Evolutionary conservation across 192 early-diverging fungal species (phyloP).

Genomic region (Spinellus fusiger): DNA sequence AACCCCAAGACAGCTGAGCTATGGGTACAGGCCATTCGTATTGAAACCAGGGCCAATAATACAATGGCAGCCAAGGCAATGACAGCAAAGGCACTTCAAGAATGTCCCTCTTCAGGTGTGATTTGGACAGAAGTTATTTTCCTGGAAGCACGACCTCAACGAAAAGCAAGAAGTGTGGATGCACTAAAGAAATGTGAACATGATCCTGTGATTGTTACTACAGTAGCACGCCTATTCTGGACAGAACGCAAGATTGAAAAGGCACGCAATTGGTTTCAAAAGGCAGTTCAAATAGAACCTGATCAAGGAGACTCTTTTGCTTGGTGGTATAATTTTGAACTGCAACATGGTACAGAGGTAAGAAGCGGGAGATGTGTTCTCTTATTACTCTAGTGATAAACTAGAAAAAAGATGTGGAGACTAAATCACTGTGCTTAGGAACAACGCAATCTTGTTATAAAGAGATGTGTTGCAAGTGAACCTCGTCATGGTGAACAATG

Average conservation of each 20-base stretch:
- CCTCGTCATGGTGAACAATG: constrained; percentile 90
- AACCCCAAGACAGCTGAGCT: constrained; percentile 76
- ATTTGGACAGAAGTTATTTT: constrained; percentile 88
- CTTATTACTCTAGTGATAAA: constrained; percentile 1
- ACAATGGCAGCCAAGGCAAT: constrained; percentile 63
- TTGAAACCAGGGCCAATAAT: constrained; percentile 73
- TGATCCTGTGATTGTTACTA: constrained; percentile 70
- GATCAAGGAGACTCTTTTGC: constrained; percentile 93
- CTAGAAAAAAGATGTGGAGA: neutral
- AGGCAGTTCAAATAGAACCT: constrained; percentile 75
- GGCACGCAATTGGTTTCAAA: constrained; percentile 86
- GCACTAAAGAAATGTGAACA: constrained; percentile 89
- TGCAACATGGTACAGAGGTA: constrained; percentile 62
- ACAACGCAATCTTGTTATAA: constrained; percentile 48
- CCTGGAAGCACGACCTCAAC: constrained; percentile 78
- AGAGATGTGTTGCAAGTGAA: constrained; percentile 67
- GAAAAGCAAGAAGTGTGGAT: constrained; percentile 83
- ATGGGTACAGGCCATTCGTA: constrained; percentile 81
- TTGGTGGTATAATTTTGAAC: constrained; percentile 92
- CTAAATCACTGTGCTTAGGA: constrained; percentile 12
- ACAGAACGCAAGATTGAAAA: constrained; percentile 89
- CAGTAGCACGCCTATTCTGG: constrained; percentile 92
- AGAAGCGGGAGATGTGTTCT: constrained; percentile 5
- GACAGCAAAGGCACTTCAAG: constrained; percentile 87
- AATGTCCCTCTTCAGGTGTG: constrained; percentile 79